Percentiles rank a stretch among this genome's conserved stretches.
phyloP scores from a whole-genome alignment of 495 filamentous ascomycete species.

The Diplogelasinospora grovesii region DNA sequence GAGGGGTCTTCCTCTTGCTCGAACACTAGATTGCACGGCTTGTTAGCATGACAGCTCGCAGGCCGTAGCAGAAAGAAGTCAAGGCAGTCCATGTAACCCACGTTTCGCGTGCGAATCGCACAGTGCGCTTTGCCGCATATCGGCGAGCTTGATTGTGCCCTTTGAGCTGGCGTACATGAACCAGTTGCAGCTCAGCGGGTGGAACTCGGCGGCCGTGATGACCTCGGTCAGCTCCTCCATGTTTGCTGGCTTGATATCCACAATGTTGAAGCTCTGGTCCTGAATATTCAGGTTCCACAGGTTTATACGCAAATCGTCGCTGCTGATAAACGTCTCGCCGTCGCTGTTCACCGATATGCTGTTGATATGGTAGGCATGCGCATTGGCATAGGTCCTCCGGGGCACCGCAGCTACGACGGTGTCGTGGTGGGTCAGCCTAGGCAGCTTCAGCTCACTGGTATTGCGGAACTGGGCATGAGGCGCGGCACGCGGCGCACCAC shows the following conservation, averaged over 20 bases:
- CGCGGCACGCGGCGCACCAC: slow-evolving; percentile 58
- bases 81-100: slow-evolving; percentile 48
- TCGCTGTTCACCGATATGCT: slow-evolving; percentile 99
- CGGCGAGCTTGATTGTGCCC: slow-evolving; percentile 96
- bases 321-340: slow-evolving; percentile 98
- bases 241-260: slow-evolving; percentile 98
- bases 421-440: slow-evolving; percentile 94
- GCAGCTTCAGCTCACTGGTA: slow-evolving; percentile 80
- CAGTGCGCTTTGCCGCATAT: slow-evolving; percentile 93
- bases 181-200: slow-evolving; percentile 96
- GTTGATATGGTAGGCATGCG: slow-evolving; percentile 99
- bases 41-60: slow-evolving; percentile 13
- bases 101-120: slow-evolving; percentile 94
- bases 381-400: slow-evolving; percentile 92
- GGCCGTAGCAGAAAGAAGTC: not conserved
- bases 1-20: slow-evolving; percentile 99
- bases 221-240: slow-evolving; percentile 99
- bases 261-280: slow-evolving; percentile 99
- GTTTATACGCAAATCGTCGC: slow-evolving; percentile 95
- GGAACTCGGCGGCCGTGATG: slow-evolving; percentile 96
- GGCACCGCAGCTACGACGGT: slow-evolving; percentile 97
- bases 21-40: slow-evolving; percentile 57
- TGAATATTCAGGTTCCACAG: slow-evolving; percentile 99
- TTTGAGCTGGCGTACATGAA: slow-evolving; percentile 99
- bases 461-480: slow-evolving; percentile 70